Base-by-base conservation (phyloP, 352 stramenopile genomes). In the Paralagenidium karlingii region DNA sequence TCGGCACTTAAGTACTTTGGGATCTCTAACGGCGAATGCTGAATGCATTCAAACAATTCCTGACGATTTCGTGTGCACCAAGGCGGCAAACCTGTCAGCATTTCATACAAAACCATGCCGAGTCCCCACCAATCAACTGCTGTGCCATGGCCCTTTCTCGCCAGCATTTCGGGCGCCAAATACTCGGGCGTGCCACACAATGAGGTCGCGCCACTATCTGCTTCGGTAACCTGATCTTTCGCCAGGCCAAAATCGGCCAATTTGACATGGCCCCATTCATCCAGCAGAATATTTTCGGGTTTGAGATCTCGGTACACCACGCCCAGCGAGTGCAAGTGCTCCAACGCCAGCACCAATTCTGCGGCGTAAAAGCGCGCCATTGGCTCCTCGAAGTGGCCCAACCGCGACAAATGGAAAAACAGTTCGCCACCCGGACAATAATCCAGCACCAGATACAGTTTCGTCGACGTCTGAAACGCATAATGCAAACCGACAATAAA, bases 401-500 rank as follows among this genome's bases (percentile, higher is more conserved):
- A 94, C 27, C 86, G 69, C 29, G 80, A 97, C 8, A 98, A 61
- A 62, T 98, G 92, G 65, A 98, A 98, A 56, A 99, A 98, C 22
- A 99, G 69, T 56, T 98, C 94, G 24, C 96, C 96, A 9, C 96
- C 96, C 3, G 94, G 82, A 59, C 94, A 98, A 44, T 98, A 99
- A 63, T 99, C 96, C 18, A 99, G 70, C 24, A 98, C 94, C 28
- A 99, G 83, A 61, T 97, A 99, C 20, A 99, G 73, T 62, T 98
- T 98, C 43, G 91, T 82, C 29, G 85, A 42, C 13, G 85, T 97
- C 69, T 99, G 94, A 63, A 98, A 98, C 19, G 94, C 91, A 63
- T 96, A 98, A 56, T 98, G 87, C 28, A 98, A 66, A 27, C 93
- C 94, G 45, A 97, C 94, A 42, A 99, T 97, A 67, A 98, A 98